These are phyloP conservation scores for Avena atlantica DNA, from an alignment of 176 grass and related monocot species.

Conservation along the genomic window DNA sequence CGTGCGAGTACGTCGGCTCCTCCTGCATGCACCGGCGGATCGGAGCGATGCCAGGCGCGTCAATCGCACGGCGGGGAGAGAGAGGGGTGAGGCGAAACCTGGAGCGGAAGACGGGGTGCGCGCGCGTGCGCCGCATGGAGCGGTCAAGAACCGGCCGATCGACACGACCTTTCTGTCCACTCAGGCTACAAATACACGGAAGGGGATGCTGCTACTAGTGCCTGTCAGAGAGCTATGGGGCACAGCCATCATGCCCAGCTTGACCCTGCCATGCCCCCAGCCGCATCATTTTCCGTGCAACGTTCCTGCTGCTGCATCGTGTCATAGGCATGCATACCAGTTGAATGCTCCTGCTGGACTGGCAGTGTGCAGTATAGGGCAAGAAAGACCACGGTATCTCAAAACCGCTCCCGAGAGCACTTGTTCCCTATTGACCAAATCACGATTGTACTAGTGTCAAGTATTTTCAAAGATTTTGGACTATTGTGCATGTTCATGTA, in stretches of 20 bases:
- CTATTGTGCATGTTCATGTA: no score
- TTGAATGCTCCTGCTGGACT: background rate
- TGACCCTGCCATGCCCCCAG: no score
- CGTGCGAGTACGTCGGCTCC: background rate
- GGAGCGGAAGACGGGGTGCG: background rate
- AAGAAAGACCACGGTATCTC: background rate
- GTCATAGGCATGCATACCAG: background rate
- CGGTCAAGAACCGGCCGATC: background rate
- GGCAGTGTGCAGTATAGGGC: background rate
- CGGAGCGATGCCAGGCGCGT: background rate
- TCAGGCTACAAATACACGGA: background rate
- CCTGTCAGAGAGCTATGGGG: background rate
- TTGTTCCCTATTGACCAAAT: no score
- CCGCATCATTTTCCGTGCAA: conserved; percentile 18
- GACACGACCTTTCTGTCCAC: background rate
- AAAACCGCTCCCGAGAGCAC: no score
- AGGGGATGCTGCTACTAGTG: background rate
- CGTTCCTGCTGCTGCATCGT: background rate
- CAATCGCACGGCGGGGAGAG: background rate
- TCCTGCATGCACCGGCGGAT: no score
- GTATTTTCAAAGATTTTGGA: no score
- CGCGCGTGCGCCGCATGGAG: background rate
- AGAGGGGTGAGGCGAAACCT: background rate
- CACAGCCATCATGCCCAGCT: conserved; percentile 18
- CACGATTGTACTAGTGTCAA: no score